These are phyloP conservation scores for Aureobasidium sp. DNA, from an alignment of 2,329 filamentous ascomycete species.

Conservation along the genomic window DNA sequence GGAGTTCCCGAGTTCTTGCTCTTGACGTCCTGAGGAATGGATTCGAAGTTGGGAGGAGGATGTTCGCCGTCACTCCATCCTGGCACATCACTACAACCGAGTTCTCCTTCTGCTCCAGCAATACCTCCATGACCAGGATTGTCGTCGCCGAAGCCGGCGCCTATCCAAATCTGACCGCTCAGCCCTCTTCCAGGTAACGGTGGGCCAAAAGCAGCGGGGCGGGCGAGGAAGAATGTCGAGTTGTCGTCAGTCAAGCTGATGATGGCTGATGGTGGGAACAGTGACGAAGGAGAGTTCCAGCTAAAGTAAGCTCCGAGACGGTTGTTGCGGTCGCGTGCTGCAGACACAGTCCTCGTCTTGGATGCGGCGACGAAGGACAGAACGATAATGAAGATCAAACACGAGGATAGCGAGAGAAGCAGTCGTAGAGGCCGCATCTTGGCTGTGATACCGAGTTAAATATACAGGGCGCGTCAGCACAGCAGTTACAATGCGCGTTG, in stretches of 20 bases:
- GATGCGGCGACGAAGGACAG: constrained; percentile 32
- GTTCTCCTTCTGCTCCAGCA: constrained; percentile 61
- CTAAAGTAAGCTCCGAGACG: constrained; percentile 35
- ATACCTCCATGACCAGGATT: constrained; percentile 49
- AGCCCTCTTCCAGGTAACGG: constrained; percentile 64
- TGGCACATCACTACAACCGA: constrained; percentile 90
- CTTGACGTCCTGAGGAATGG: constrained; percentile 26
- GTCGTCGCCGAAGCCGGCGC: constrained; percentile 83
- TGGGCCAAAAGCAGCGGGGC: constrained; percentile 89
- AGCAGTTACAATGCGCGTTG: background rate
- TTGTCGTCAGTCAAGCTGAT: constrained; percentile 98
- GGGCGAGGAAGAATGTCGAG: constrained; percentile 88
- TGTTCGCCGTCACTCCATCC: constrained; percentile 63
- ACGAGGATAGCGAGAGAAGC: constrained; percentile 33
- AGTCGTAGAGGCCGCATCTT: constrained; percentile 32
- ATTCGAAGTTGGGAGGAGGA: constrained; percentile 14
- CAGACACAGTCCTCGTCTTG: constrained; percentile 11
- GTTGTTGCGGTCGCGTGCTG: constrained; percentile 19
- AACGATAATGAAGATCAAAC: constrained; percentile 34
- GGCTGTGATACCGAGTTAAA: constrained; percentile 13
- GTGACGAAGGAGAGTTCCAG: constrained; percentile 57
- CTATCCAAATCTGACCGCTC: constrained; percentile 87
- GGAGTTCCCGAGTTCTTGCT: constrained; percentile 16
- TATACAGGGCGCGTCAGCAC: background rate
- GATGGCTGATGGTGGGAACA: constrained; percentile 91